These are phyloP conservation scores for Sungouiella thailandica DNA, from an alignment of 805 yeast genomes.

Conservation along the genomic window DNA sequence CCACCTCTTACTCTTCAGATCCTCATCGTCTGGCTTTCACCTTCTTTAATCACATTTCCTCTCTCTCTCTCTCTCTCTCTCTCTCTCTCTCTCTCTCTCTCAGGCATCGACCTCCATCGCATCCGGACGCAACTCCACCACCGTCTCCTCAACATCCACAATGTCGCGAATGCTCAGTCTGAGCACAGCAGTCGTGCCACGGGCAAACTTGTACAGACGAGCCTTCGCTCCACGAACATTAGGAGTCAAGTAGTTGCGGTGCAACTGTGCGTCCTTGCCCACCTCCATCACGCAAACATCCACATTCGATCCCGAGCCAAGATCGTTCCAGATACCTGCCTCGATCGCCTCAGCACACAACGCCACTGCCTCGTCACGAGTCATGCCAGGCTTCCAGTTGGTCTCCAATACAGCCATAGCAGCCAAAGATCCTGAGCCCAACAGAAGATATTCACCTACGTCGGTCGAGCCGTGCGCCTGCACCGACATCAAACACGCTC, in stretches of 20 bases:
- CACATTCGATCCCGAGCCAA: conserved; percentile 98
- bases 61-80: too few species aligned
- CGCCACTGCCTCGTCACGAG: conserved; percentile 85
- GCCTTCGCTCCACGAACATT: conserved; percentile 81
- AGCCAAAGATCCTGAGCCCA: conserved; percentile 96
- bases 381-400: conserved; percentile 73
- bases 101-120: conserved; percentile 43
- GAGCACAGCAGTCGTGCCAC: conserved; percentile 92
- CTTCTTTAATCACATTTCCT: too few species aligned
- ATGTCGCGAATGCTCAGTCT: conserved; percentile 60
- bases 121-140: conserved; percentile 34
- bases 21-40: too few species aligned
- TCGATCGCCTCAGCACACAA: conserved; percentile 90
- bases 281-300: conserved; percentile 96
- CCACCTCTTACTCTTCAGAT: too few species aligned
- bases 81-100: too few species aligned
- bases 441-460: conserved; percentile 84
- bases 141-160: conserved; percentile 66
- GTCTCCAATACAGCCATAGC: conserved; percentile 97
- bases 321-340: conserved; percentile 98
- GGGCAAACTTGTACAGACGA: conserved; percentile 74
- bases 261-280: conserved; percentile 80
- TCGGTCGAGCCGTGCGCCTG: conserved; percentile 99
- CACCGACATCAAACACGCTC: conserved; percentile 85
- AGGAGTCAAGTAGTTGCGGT: conserved; percentile 87